Evolutionary conservation across 2,329 filamentous ascomycete genomes (phyloP).

Genomic region (Ceratocystis destructans): DNA sequence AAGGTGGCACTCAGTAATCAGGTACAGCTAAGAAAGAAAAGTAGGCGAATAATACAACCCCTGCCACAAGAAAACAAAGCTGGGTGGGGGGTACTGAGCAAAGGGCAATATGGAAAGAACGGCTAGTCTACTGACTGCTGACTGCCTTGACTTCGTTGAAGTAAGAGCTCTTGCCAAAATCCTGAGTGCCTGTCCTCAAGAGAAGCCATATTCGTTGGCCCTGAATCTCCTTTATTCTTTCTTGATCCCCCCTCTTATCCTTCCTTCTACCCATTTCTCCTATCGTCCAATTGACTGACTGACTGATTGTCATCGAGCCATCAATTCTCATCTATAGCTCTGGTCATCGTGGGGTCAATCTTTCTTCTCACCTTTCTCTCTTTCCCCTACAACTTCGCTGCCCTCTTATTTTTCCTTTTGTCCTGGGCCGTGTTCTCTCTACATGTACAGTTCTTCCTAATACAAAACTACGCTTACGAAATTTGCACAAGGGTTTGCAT

Average conservation of each 20-base stretch:
- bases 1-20: slow-evolving; percentile 4
- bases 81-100: slow-evolving; percentile 4
- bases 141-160: slow-evolving; percentile 5
- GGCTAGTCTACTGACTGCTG: slow-evolving; percentile 7
- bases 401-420: slow-evolving; percentile 10
- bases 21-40: background rate
- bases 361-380: slow-evolving; percentile 1
- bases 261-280: background rate
- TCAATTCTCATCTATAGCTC: slow-evolving; percentile 15
- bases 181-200: slow-evolving; percentile 9
- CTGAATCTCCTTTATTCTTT: slow-evolving; percentile 6
- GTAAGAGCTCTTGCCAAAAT: slow-evolving; percentile 16
- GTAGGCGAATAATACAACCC: background rate
- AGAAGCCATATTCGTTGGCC: slow-evolving; percentile 7
- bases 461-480: slow-evolving; percentile 9
- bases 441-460: slow-evolving; percentile 19
- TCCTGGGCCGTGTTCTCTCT: slow-evolving; percentile 18
- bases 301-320: slow-evolving; percentile 6
- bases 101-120: slow-evolving; percentile 11
- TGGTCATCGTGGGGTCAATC: slow-evolving; percentile 16
- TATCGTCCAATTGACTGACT: slow-evolving; percentile 2
- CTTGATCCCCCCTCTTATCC: background rate
- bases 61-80: background rate
- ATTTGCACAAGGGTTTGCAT: slow-evolving; percentile 2
- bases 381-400: no score